Conservation (phyloP, 108 stramenopile genomes). For the Skeletonema menzelii region DNA sequence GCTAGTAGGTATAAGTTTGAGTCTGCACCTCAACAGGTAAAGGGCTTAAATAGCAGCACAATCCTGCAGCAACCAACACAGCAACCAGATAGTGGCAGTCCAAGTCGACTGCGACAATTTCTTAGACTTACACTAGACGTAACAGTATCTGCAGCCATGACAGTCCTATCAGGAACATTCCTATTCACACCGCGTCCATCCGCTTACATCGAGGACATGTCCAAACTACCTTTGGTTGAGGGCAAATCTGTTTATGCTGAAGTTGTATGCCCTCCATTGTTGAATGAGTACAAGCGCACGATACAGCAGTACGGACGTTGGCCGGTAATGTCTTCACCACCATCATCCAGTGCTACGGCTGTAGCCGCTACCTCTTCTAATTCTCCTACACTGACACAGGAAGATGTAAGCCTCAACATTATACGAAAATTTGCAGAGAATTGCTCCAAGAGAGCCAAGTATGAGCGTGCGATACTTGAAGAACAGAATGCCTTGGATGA, state of each 20-base stretch:
- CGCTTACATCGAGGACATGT: slow-evolving; percentile 44
- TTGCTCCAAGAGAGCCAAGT: slow-evolving; percentile 37
- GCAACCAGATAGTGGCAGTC: not conserved
- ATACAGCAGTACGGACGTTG: slow-evolving; percentile 33
- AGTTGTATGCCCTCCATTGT: slow-evolving; percentile 45
- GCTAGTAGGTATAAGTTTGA: slow-evolving; percentile 7
- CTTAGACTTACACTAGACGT: slow-evolving; percentile 17
- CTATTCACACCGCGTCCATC: slow-evolving; percentile 44
- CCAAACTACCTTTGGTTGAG: slow-evolving; percentile 38
- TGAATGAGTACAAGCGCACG: slow-evolving; percentile 35
- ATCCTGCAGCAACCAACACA: not conserved
- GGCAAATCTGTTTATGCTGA: slow-evolving; percentile 46
- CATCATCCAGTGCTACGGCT: not conserved
- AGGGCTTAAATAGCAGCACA: not conserved
- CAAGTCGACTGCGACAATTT: slow-evolving; percentile 15
- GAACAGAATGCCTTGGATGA: slow-evolving; percentile 26
- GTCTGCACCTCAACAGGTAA: not conserved
- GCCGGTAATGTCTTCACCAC: slow-evolving; percentile 18
- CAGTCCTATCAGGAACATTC: slow-evolving; percentile 32
- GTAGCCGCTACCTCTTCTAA: not conserved
- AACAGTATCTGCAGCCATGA: slow-evolving; percentile 20
- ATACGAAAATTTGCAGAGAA: slow-evolving; percentile 41
- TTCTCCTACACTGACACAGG: slow-evolving; percentile 25
- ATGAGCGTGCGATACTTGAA: slow-evolving; percentile 39
- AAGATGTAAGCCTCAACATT: slow-evolving; percentile 41